Base-by-base conservation (phyloP, 176 grass and related monocot species). In the Eragrostis nindensis region DNA sequence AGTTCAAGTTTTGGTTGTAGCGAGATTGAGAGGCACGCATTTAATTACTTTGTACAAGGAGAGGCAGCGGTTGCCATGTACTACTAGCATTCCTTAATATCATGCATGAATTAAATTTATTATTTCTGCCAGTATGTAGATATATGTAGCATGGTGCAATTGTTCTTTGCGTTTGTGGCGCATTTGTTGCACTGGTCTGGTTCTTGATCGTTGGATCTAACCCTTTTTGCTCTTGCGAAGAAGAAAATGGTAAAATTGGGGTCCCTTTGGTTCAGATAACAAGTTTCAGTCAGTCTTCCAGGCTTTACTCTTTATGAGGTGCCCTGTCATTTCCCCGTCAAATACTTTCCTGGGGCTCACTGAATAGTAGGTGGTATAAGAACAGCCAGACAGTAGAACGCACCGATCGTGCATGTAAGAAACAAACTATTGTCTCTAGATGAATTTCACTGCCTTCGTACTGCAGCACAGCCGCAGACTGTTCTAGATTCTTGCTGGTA, bases 51-150 rank as follows among this genome's bases (percentile, higher is more conserved):
- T n/a, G n/a, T n/a, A n/a, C n/a, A n/a, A n/a, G n/a, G n/a, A n/a
- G n/a, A n/a, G n/a, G n/a, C n/a, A n/a, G n/a, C n/a, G n/a, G n/a
- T 70, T 62, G 24, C 26, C 57, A 68, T 86, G 77, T 75, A 81
- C 32, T 36, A 36, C 32, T n/a, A n/a, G 30, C 16, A 62, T 52
- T 59, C 24, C 10, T 71, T 81, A 21, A 21, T 77, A 50, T 40
- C 32, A 71, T 30, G 50, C 21, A 59, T 32, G 50, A 60, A 81
- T 61, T 70, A 18, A 16, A 71, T 57, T 81, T 29, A 17, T 70
- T 68, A 56, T 64, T 29, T 54, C n/a, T 16, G 14, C 50, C 56
- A 19, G 38, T 12, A 8, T 55, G 18, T 8, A 55, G n/a, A n/a
- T 21, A 57, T 57, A 57, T 61, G 46, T 36, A 36, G 9, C 10